phyloP scores from a whole-genome alignment of 768 basidiomycete genomes.

The Serendipita sp. region DNA sequence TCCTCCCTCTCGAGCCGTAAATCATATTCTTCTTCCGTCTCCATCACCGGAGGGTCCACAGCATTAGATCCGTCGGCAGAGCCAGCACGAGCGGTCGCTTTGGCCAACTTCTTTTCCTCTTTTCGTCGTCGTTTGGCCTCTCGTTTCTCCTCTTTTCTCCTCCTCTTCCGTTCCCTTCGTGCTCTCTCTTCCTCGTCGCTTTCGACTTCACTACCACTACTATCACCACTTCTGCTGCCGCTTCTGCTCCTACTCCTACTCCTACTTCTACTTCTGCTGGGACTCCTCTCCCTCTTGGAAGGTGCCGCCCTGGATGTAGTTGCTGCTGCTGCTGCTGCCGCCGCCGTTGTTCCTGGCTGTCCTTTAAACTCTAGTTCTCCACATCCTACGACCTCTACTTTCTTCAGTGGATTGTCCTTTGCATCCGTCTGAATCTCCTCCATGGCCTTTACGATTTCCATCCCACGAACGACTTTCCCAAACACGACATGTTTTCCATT shows the following conservation, averaged over 20 bases:
- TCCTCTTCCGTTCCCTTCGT: slow-evolving; percentile 11
- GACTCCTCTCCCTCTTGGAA: not conserved
- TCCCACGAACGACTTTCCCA: slow-evolving; percentile 41
- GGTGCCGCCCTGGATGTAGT: not conserved
- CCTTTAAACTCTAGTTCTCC: slow-evolving; percentile 70
- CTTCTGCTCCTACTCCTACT: not conserved
- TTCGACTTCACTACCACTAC: not conserved
- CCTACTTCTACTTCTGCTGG: not conserved
- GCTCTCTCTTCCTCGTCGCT: slow-evolving; percentile 10
- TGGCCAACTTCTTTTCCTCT: not conserved
- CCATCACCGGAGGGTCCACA: not conserved
- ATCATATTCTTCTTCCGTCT: slow-evolving; percentile 59
- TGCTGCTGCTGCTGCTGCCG: not conserved
- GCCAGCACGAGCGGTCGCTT: not conserved
- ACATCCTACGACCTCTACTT: slow-evolving; percentile 56
- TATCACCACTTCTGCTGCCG: not conserved
- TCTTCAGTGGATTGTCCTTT: slow-evolving; percentile 53
- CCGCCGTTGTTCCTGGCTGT: slow-evolving; percentile 7
- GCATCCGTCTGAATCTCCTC: slow-evolving; percentile 52
- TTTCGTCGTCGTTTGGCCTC: slow-evolving; percentile 7
- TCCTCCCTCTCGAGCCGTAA: slow-evolving; percentile 52
- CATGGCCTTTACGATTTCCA: slow-evolving; percentile 42
- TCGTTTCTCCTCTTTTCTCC: slow-evolving; percentile 11
- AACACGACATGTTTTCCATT: slow-evolving; percentile 52
- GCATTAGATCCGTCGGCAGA: not conserved